Base-by-base conservation (phyloP, 1,284 basidiomycete species). In the Rhodofomes roseus region DNA sequence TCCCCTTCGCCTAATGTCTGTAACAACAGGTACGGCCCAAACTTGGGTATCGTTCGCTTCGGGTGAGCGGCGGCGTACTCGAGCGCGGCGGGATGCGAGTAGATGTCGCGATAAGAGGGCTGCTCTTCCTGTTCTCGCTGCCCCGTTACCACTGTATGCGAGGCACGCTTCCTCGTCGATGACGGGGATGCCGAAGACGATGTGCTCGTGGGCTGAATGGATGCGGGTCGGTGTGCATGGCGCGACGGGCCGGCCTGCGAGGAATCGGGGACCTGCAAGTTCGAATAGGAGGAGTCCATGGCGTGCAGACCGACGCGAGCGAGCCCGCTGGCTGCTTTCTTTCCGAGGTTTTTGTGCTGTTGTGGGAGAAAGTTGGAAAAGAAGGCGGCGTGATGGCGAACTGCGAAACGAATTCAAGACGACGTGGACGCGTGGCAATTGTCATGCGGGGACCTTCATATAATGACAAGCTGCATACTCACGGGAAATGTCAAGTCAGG, bases 1-100 rank as follows among this genome's bases (percentile, higher is more conserved):
- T 99, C 97, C 67, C 97, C 97, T 75, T 99, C 96, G 50, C 97
- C 96, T 12, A 98, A 82, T 0, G 95, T 98, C 74, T 97, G 95
- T 12, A 98, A 78, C 44, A 98, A 83, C n/a, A 98, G 81, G 74
- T 98, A 98, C 2, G 95, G 93, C 0, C 95, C 95, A 68, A 98
- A 96, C 72, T 92, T 93, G 64, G 96, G 92, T 61, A 95, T 95
- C 18, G 87, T 86, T 37, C 95, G 83, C 56, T 88, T 80, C 4
- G 94, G 93, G 70, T 96, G 93, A 0, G 90, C 90, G 1, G 87
- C 82, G 22, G 87, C 86, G 73, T 91, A 96, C n/a, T 91, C 88
- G 37, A 90, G 81, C 0, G 93, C 93, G 11, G 93, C 92, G 0
- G 94, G 93, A 72, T 96, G 93, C 1, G 86, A 81, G 73, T 91